Evolutionary conservation across 169 alveolate genomes (phyloP).

Genomic region (Babesia ovata): DNA sequence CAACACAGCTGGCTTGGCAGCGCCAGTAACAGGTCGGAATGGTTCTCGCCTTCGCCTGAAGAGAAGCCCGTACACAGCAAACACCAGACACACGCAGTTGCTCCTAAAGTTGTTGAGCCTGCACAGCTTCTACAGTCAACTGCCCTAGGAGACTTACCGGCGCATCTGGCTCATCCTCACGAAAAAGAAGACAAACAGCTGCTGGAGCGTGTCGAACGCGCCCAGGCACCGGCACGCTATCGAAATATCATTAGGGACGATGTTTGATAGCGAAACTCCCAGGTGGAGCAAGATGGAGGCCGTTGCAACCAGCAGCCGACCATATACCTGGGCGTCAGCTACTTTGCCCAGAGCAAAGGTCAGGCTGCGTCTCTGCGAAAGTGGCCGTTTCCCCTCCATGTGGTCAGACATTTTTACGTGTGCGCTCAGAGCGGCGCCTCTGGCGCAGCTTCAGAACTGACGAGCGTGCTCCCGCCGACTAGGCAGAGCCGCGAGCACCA

Average conservation of each 20-base stretch:
- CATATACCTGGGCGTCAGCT: background rate
- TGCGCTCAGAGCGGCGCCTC: too few relatives aligned
- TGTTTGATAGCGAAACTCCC: background rate
- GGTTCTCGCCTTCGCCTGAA: background rate
- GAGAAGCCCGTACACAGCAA: conserved; percentile 6
- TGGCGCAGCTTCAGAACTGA: too few relatives aligned
- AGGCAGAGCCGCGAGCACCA: too few relatives aligned
- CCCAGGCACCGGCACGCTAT: background rate
- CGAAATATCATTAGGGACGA: background rate
- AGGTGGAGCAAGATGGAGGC: background rate
- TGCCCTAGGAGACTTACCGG: background rate
- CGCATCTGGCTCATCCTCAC: conserved; percentile 24
- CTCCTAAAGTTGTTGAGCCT: conserved; percentile 15
- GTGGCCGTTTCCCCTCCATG: too few relatives aligned
- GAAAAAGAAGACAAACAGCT: conserved; percentile 13
- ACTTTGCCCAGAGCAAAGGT: background rate
- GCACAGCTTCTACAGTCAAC: background rate
- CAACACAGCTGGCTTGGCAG: too few relatives aligned
- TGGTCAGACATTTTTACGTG: too few relatives aligned
- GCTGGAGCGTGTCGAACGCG: conserved; percentile 5
- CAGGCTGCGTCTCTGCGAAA: background rate
- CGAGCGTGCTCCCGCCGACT: too few relatives aligned
- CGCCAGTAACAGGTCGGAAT: too few relatives aligned
- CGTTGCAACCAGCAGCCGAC: conserved; percentile 5
- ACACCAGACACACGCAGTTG: conserved; percentile 17